phyloP scores from a whole-genome alignment of 2,329 filamentous ascomycete genomes.

The Aureobasidium uvarum region DNA sequence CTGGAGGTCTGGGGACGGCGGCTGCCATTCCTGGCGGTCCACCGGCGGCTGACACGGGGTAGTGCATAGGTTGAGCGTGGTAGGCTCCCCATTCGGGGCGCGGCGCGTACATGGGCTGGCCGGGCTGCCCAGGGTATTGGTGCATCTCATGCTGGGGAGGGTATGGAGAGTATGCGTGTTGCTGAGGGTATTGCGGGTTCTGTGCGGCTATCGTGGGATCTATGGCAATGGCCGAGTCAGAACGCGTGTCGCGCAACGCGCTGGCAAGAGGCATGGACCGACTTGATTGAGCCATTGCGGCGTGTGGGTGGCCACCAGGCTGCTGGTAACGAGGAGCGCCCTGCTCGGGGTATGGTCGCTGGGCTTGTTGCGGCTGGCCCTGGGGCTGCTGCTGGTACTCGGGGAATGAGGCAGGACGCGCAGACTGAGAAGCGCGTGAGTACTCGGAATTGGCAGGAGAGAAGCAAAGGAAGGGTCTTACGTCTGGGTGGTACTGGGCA shows the following conservation, averaged over 20 bases:
- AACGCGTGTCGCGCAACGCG: slow-evolving; percentile 61
- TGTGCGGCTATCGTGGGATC: slow-evolving; percentile 92
- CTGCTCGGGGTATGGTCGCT: slow-evolving; percentile 23
- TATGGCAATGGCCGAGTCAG: slow-evolving; percentile 98
- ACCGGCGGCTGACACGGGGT: slow-evolving; percentile 58
- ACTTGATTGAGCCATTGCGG: slow-evolving; percentile 99
- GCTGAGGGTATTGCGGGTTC: slow-evolving; percentile 85
- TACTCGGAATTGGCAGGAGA: slow-evolving; percentile 79
- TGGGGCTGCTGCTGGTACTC: slow-evolving; percentile 67
- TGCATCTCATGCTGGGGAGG: slow-evolving; percentile 81
- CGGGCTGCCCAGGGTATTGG: slow-evolving; percentile 66
- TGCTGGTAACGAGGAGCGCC: slow-evolving; percentile 63
- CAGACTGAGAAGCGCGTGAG: slow-evolving; percentile 70
- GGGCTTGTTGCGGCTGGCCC: slow-evolving; percentile 50
- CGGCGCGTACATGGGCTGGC: slow-evolving; percentile 57
- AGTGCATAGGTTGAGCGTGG: slow-evolving; percentile 56
- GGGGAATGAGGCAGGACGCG: slow-evolving; percentile 80
- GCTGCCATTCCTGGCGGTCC: slow-evolving; percentile 58
- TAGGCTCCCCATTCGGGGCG: slow-evolving; percentile 69
- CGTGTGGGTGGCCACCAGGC: slow-evolving; percentile 69
- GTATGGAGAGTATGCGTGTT: slow-evolving; percentile 81
- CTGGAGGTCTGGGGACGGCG: slow-evolving; percentile 60
- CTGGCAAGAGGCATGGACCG: slow-evolving; percentile 87
- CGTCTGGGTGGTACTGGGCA: slow-evolving; percentile 73
- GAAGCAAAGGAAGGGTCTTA: slow-evolving; percentile 62